These are phyloP conservation scores for Eucalyptus tenuipes DNA, from an alignment of 345 rosid genomes.

Conservation along the genomic window DNA sequence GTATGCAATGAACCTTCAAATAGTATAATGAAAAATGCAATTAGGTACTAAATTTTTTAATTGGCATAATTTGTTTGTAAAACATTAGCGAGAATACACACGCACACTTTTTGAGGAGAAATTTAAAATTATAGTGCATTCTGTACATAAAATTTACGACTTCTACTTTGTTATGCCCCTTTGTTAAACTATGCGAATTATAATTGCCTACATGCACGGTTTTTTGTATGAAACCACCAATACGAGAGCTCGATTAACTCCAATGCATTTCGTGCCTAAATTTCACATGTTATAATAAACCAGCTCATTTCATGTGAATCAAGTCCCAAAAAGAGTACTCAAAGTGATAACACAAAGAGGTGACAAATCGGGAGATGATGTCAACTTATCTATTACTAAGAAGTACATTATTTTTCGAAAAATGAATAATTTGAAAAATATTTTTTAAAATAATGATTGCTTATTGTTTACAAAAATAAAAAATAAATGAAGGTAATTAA, in stretches of 20 bases:
- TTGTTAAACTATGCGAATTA: background rate
- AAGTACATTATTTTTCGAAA: accelerated
- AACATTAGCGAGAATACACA: background rate
- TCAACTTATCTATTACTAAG: background rate
- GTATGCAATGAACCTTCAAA: background rate
- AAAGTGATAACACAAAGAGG: background rate
- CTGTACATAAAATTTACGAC: background rate
- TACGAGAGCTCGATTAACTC: background rate
- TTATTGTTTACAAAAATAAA: no score
- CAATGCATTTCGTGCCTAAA: background rate
- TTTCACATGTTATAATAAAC: background rate
- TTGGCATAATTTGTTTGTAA: background rate
- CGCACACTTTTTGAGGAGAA: background rate
- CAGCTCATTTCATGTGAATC: background rate
- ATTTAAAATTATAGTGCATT: background rate
- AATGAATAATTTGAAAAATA: background rate
- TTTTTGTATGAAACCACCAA: background rate
- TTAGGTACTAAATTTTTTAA: background rate
- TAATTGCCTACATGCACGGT: background rate
- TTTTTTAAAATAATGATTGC: no score
- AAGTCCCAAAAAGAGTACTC: background rate
- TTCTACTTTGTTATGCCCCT: background rate
- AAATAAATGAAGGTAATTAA: no score
- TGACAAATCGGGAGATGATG: accelerated
- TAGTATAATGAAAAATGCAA: background rate